Conservation (phyloP, 805 yeast species). For the Cyberlindnera maritima region DNA sequence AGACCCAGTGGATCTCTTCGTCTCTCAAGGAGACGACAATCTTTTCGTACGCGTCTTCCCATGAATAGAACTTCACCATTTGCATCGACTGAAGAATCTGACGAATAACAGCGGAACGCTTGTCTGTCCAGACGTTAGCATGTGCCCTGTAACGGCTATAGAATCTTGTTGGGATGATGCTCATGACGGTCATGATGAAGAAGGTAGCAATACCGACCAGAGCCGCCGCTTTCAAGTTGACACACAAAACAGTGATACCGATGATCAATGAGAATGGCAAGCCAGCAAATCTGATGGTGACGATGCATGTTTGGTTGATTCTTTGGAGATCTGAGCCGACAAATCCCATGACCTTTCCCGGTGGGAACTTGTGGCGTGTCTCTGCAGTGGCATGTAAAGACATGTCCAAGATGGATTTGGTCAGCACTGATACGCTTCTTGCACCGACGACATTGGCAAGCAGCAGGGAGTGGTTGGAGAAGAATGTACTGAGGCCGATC, state of each 20-base stretch:
- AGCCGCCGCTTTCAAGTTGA: conserved; percentile 62
- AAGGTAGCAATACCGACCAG: conserved; percentile 58
- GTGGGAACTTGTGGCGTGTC: conserved; percentile 54
- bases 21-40: conserved; percentile 47
- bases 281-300: neutral
- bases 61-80: conserved; percentile 72
- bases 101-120: conserved; percentile 51
- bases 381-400: conserved; percentile 54
- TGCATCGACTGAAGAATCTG: conserved; percentile 57
- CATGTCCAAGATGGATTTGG: conserved; percentile 64
- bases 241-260: conserved; percentile 53
- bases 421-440: conserved; percentile 59
- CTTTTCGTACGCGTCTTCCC: conserved; percentile 70
- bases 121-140: conserved; percentile 55
- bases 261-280: conserved; percentile 36
- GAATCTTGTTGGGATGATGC: conserved; percentile 43
- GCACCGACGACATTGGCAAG: conserved; percentile 46
- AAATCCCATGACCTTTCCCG: conserved; percentile 66
- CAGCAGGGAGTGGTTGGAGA: neutral
- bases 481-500: neutral
- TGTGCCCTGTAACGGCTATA: conserved; percentile 41
- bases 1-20: conserved; percentile 52
- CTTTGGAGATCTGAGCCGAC: conserved; percentile 76
- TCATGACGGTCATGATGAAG: conserved; percentile 35
- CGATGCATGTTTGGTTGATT: conserved; percentile 28